Evolutionary conservation across 2,329 filamentous ascomycete genomes (phyloP), one percentile per base, ranked within the genome.

Genomic region (Hyphodiscus sp.): DNA sequence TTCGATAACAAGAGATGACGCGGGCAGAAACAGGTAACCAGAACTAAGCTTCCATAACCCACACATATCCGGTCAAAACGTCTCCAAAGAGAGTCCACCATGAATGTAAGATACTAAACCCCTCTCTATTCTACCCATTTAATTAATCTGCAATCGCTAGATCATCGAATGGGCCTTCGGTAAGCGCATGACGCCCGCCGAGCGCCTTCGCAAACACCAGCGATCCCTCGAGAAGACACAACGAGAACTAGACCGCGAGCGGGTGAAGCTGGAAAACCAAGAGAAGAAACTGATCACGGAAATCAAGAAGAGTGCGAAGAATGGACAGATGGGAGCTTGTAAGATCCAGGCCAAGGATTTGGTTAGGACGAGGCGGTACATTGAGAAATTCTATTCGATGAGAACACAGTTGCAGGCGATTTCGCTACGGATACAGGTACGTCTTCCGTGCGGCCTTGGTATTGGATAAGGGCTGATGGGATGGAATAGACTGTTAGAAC

Each of bases 321-420:
- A 94, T 77, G 91, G 91, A 5, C 92, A 99, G 74, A 94, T 97
- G 81, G 92, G 91, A n/a, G 91, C 94, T 15, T 90, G 92, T 72
- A 95, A 96, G 76, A 96, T 99, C 69, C 94, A 99, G 71, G 94
- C 94, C 44, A 97, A 97, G 73, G 94, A 99, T 70, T 73, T 99
- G 49, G 94, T 99, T 43, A 81, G 94, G 62, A 97, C 94, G 58
- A 81, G 94, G 72, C 82, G 86, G 83, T 96, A 96, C 65, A 87
- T 99, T 55, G 91, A 96, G 73, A 97, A 97, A 73, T 99, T 99
- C 74, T 97, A 96, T 69, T 86, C 89, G 67, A 97, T 99, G 92
- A 85, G 91, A 63, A 97, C 92, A 61, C 92, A 97, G 71, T 74
- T 99, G 61, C 94, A 99, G 70, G 94, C 95, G 60, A 96, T 99